Conservation (phyloP, 805 yeast genomes). For the Saccharomyces jurei region DNA sequence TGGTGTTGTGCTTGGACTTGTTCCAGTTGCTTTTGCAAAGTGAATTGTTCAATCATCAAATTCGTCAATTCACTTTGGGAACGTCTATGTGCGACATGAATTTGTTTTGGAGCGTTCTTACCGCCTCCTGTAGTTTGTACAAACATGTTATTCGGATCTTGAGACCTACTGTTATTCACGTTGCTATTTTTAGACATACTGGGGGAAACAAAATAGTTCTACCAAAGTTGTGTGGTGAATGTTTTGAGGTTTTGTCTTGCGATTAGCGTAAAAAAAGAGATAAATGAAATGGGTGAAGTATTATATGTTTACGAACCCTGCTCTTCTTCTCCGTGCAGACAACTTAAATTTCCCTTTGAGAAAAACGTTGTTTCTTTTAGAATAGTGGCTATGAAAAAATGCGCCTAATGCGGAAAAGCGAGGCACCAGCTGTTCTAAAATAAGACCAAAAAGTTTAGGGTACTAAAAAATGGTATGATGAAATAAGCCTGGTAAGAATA, state of each 20-base stretch:
- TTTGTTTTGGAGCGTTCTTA: conserved; percentile 44
- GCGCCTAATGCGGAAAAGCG: neutral
- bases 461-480: neutral
- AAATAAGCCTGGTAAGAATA: neutral
- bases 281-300: neutral
- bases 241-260: neutral
- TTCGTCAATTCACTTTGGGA: conserved; percentile 93
- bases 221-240: neutral
- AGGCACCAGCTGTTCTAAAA: neutral
- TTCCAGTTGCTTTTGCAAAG: conserved; percentile 85
- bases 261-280: neutral
- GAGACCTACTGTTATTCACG: conserved; percentile 7
- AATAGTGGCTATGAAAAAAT: neutral
- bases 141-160: conserved; percentile 10
- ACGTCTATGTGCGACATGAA: conserved; percentile 93
- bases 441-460: neutral
- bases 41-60: conserved; percentile 83
- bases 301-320: neutral
- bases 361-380: neutral
- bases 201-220: neutral
- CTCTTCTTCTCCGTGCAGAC: neutral
- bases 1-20: conserved; percentile 88
- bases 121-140: conserved; percentile 31
- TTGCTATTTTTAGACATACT: conserved; percentile 3
- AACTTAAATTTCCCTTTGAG: neutral